Evolutionary conservation across 768 basidiomycete genomes (phyloP), one percentile per base, ranked within the genome.

Genomic region (Naganishia friedmannii): DNA sequence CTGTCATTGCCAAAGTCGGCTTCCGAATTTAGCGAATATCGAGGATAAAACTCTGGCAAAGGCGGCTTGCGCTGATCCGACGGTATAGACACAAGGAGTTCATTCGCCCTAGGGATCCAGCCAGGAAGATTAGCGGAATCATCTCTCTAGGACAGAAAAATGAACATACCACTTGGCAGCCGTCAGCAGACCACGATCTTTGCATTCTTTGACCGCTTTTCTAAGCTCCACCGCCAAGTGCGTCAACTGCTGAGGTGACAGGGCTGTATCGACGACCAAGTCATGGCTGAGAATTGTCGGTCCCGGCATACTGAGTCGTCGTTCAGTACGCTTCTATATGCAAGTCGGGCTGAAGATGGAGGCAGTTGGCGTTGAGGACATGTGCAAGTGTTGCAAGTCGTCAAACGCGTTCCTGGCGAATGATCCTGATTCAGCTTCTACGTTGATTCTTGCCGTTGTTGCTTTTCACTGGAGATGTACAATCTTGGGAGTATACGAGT

Each of bases 191-290:
- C 71, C 71, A n/a, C 71, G 13, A 21, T 72, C 71, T 26, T 58
- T 68, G 32, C 71, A 72, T 55, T 72, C 71, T n/a, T 37, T 65
- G 42, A 69, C 46, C 34, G 71, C 66, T n/a, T 45, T 58, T 53
- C 71, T 39, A 1, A 72, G 54, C 9, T 72, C 69, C 6, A 34
- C 42, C 34, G 69, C 72, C 2, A 69, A 39, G 26, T 63, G 39
- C 39, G 60, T 63, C 39, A 63, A n/a, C 60, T 63, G 60, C 12
- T 63, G 60, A 9, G 60, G 60, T 5, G 60, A 45, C 15, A 63
- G 42, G 15, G 46, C 60, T n/a, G 60, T 45, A 3, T 63, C 60
- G 12, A 21, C 28, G 12, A 46, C 19, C 7, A 63, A 29, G 10
- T 63, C 60, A 13, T 63, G 60, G 3, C 26, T 37, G 42, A 63